phyloP scores from a whole-genome alignment of 2,329 filamentous ascomycete species.

The Pseudogymnoascus sp. region DNA sequence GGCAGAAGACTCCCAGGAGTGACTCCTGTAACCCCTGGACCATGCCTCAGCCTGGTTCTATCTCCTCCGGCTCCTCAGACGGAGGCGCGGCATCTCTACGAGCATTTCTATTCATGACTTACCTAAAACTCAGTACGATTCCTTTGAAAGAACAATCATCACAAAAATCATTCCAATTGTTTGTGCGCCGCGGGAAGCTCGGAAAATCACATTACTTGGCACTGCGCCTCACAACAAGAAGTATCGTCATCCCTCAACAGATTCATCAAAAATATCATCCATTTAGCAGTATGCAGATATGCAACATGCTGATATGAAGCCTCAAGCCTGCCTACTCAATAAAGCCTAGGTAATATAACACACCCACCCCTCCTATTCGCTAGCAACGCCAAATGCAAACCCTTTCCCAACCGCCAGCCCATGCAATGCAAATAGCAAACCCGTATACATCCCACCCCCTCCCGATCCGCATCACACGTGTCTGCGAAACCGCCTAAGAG shows the following conservation, averaged over 20 bases:
- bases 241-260: neutral
- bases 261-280: neutral
- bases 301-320: neutral
- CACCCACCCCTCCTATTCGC: neutral
- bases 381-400: neutral
- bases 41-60: neutral
- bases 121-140: neutral
- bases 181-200: neutral
- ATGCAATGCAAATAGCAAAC: slow-evolving; percentile 6
- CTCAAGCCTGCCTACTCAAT: neutral
- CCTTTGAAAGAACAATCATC: neutral
- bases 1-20: neutral
- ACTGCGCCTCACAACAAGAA: neutral
- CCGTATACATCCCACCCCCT: neutral
- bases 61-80: neutral
- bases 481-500: slow-evolving; percentile 29
- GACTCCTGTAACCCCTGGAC: neutral
- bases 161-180: neutral
- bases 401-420: neutral
- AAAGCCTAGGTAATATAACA: neutral
- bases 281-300: neutral
- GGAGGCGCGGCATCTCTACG: neutral
- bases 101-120: neutral
- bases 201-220: neutral
- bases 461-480: slow-evolving; percentile 31